Conservation (phyloP, 371 early-diverging fungal species). For the Mycotypha africana region DNA sequence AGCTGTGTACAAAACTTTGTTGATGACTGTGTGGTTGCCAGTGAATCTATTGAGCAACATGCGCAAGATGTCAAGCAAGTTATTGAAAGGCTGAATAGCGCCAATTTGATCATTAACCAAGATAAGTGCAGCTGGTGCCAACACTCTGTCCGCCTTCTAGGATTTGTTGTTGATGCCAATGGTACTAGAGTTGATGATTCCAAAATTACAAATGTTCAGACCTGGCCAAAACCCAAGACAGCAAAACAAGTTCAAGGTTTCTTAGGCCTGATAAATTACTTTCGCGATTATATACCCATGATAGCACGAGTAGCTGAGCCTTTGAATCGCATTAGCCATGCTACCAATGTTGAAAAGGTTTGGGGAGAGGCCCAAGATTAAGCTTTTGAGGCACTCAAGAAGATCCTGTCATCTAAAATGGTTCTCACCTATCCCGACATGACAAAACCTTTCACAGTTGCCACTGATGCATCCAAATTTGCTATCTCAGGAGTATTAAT, state of each 20-base stretch:
- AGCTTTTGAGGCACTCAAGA: slow-evolving; percentile 1
- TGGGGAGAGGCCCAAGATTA: background rate
- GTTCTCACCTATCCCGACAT: slow-evolving; percentile 13
- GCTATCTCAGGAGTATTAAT: background rate
- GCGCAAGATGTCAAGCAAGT: slow-evolving; percentile 5
- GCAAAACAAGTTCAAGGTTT: slow-evolving; percentile 10
- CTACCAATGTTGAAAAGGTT: background rate
- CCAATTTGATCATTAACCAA: slow-evolving; percentile 11
- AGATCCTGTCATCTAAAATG: background rate
- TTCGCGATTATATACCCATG: slow-evolving; percentile 12
- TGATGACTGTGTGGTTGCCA: slow-evolving; percentile 7
- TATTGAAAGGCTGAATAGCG: slow-evolving; percentile 2
- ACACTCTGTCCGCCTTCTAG: slow-evolving; percentile 2
- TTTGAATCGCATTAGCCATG: slow-evolving; percentile 8
- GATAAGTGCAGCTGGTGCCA: slow-evolving; percentile 10
- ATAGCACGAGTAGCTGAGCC: slow-evolving; percentile 13
- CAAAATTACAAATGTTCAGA: slow-evolving; percentile 7
- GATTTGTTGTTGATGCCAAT: slow-evolving; percentile 5
- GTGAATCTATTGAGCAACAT: slow-evolving; percentile 2
- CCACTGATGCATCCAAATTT: slow-evolving; percentile 23
- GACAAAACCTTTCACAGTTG: slow-evolving; percentile 14
- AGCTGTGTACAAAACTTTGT: slow-evolving; percentile 5
- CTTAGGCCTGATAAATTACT: slow-evolving; percentile 18
- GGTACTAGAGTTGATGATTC: slow-evolving; percentile 8
- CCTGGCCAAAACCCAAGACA: slow-evolving; percentile 1